Conservation (phyloP, 2,329 filamentous ascomycete genomes). For the Paecilomyces sp. region DNA sequence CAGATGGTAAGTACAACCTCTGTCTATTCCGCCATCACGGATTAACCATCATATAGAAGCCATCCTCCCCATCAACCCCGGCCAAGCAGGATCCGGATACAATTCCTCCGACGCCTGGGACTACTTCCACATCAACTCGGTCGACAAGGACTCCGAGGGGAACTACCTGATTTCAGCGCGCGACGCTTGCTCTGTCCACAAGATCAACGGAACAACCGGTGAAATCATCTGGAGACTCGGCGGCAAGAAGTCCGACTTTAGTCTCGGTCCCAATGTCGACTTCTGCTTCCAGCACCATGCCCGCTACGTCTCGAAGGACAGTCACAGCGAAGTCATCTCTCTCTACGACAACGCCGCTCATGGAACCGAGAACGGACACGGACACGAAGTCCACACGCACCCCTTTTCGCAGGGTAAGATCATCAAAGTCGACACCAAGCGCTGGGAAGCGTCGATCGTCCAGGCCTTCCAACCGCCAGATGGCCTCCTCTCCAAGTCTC, state of each 20-base stretch:
- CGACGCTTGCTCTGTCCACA: conserved; percentile 41
- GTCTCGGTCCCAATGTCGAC: conserved; percentile 33
- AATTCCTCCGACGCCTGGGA: conserved; percentile 40
- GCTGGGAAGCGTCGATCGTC: conserved; percentile 39
- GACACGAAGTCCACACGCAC: conserved; percentile 27
- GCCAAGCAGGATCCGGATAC: conserved; percentile 33
- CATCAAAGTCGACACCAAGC: conserved; percentile 38
- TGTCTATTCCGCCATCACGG: neutral
- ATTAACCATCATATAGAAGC: conserved; percentile 27
- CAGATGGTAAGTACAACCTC: conserved; percentile 34
- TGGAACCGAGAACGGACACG: conserved; percentile 14
- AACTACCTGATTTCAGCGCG: conserved; percentile 45
- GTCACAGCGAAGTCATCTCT: conserved; percentile 43
- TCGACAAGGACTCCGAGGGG: conserved; percentile 32
- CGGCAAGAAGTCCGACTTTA: conserved; percentile 39
- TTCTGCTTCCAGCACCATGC: conserved; percentile 48
- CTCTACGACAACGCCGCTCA: conserved; percentile 51
- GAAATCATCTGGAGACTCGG: conserved; percentile 44
- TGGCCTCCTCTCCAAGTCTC: conserved; percentile 43
- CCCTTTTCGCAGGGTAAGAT: conserved; percentile 40
- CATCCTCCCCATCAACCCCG: conserved; percentile 40
- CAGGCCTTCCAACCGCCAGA: conserved; percentile 44
- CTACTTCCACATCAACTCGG: conserved; percentile 45
- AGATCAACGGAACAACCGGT: conserved; percentile 40
- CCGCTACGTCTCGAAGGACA: conserved; percentile 39